Evolutionary conservation across 495 filamentous ascomycete genomes (phyloP).

Genomic region (Hypomontagnella monticulosa): DNA sequence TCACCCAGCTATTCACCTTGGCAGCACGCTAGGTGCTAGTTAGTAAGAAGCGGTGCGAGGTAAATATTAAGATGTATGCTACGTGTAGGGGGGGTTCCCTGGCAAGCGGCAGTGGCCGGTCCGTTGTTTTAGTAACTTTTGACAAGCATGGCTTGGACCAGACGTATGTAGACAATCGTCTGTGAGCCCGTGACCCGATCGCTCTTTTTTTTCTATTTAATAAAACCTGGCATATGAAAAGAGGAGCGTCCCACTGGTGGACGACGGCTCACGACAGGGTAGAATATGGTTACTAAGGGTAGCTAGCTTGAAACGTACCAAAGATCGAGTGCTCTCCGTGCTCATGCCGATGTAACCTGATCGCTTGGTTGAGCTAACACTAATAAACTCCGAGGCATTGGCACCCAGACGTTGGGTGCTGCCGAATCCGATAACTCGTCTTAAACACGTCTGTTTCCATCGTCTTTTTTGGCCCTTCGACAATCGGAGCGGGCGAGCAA

Average conservation of each 20-base stretch:
- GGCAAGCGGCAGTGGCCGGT: slow-evolving; percentile 42
- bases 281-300: slow-evolving; percentile 41
- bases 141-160: slow-evolving; percentile 41
- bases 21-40: slow-evolving; percentile 23
- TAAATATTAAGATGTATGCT: slow-evolving; percentile 31
- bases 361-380: slow-evolving; percentile 41
- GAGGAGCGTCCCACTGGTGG: slow-evolving; percentile 40
- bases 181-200: slow-evolving; percentile 43
- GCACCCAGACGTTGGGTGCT: slow-evolving; percentile 36
- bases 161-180: slow-evolving; percentile 26
- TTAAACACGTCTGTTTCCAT: slow-evolving; percentile 10
- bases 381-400: slow-evolving; percentile 42
- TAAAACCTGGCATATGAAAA: slow-evolving; percentile 48
- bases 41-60: slow-evolving; percentile 27
- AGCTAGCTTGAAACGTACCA: slow-evolving; percentile 46
- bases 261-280: slow-evolving; percentile 42
- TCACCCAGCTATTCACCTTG: slow-evolving; percentile 32
- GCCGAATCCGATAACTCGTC: slow-evolving; percentile 24
- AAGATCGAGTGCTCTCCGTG: slow-evolving; percentile 43
- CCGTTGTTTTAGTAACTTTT: slow-evolving; percentile 37
- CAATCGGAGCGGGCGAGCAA: slow-evolving; percentile 5
- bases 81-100: slow-evolving; percentile 35
- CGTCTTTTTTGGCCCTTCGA: slow-evolving; percentile 10
- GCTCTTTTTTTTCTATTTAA: slow-evolving; percentile 30
- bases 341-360: slow-evolving; percentile 46